Conservation (phyloP, 352 stramenopile genomes). For the Globisporangium irregulare region DNA sequence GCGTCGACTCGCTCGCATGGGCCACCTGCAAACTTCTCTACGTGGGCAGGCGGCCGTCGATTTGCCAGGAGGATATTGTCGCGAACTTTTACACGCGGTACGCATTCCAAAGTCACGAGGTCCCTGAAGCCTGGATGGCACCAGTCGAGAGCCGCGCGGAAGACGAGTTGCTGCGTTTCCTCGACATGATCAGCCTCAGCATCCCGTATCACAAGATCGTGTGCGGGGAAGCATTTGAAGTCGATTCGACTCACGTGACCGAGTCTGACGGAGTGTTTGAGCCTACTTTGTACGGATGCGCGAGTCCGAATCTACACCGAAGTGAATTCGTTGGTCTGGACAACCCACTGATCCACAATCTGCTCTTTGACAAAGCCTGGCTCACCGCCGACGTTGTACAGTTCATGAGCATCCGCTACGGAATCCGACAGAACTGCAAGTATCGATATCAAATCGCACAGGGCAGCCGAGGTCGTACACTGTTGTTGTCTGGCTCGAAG, state of each 20-base stretch:
- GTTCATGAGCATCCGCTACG: slow-evolving; percentile 14
- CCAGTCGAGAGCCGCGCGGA: slow-evolving; percentile 9
- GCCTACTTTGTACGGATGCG: slow-evolving; percentile 21
- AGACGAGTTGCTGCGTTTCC: slow-evolving; percentile 20
- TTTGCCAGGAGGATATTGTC: slow-evolving; percentile 24
- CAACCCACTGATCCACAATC: slow-evolving; percentile 7
- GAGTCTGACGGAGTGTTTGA: slow-evolving; percentile 11
- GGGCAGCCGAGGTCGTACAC: not conserved
- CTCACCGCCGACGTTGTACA: slow-evolving; percentile 18
- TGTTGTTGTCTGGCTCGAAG: not conserved
- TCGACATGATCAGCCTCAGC: slow-evolving; percentile 23
- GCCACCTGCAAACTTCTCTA: slow-evolving; percentile 16
- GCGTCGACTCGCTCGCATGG: slow-evolving; percentile 16
- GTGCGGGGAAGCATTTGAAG: slow-evolving; percentile 22
- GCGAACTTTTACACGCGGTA: slow-evolving; percentile 21
- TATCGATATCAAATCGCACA: slow-evolving; percentile 16
- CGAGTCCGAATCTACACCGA: slow-evolving; percentile 23
- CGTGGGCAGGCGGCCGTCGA: not conserved
- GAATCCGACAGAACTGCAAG: slow-evolving; percentile 23
- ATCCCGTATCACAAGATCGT: slow-evolving; percentile 16
- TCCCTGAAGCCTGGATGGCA: slow-evolving; percentile 3
- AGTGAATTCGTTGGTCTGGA: slow-evolving; percentile 20
- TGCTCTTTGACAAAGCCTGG: slow-evolving; percentile 21
- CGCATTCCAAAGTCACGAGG: slow-evolving; percentile 1
- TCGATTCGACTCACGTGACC: not conserved